These are phyloP conservation scores for Trichoderma cornu-damae DNA, from an alignment of 2,329 filamentous ascomycete genomes.

Conservation along the genomic window DNA sequence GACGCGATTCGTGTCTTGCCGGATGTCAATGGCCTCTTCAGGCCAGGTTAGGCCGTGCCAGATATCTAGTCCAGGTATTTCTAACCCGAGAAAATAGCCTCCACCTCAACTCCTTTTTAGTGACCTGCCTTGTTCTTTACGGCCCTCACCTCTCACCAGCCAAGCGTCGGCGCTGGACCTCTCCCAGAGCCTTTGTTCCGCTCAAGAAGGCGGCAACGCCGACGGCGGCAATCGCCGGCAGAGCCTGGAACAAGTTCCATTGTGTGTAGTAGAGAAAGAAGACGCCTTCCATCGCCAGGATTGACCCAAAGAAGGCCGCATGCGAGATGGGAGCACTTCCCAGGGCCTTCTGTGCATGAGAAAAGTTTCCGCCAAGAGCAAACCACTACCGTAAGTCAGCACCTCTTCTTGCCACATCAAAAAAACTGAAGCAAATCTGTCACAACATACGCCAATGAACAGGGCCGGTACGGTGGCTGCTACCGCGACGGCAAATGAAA, in stretches of 20 bases:
- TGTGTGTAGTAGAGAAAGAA: conserved; percentile 92
- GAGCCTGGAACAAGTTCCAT: conserved; percentile 87
- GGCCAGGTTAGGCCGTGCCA: background rate
- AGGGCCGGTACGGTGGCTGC: conserved; percentile 68
- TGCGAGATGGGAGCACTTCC: conserved; percentile 75
- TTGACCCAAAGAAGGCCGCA: conserved; percentile 76
- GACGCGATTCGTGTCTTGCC: background rate
- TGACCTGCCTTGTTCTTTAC: background rate
- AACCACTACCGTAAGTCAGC: conserved; percentile 58
- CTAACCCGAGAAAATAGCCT: background rate
- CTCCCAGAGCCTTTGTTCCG: conserved; percentile 82
- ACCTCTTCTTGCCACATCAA: background rate
- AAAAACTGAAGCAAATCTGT: background rate
- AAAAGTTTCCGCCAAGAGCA: conserved; percentile 74
- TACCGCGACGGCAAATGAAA: conserved; percentile 71
- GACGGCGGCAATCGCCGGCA: conserved; percentile 67
- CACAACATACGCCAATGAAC: conserved; percentile 53
- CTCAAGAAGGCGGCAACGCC: conserved; percentile 73
- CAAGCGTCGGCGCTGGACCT: conserved; percentile 84
- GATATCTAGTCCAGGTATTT: conserved; percentile 4
- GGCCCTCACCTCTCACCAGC: conserved; percentile 57
- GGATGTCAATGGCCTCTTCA: background rate
- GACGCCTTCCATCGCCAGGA: conserved; percentile 80
- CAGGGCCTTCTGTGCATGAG: conserved; percentile 71
- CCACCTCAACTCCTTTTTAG: background rate